Percentiles rank a stretch among this genome's conserved stretches.
Conservation (phyloP, 75 land plant species). For the Picea sitchensis region DNA sequence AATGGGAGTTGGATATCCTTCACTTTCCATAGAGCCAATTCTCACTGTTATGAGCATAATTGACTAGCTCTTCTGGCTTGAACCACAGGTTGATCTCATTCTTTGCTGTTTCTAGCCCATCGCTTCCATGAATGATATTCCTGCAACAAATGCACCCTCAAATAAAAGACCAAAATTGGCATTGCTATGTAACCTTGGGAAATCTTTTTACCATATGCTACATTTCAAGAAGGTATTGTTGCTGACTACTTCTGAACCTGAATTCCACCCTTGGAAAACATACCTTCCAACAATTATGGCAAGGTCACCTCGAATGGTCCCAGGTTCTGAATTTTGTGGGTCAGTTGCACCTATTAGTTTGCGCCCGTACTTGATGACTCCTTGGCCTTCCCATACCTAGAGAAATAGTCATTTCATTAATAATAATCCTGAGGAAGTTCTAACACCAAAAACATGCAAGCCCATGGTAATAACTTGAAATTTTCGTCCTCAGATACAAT, state of each 20-base stretch:
- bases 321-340: slow-evolving; percentile 96
- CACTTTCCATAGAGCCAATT: slow-evolving; percentile 80
- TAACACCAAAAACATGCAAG: too few species aligned
- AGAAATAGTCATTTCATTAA: neutral
- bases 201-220: neutral
- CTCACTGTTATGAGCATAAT: slow-evolving; percentile 65
- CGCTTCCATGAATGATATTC: slow-evolving; percentile 86
- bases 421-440: too few species aligned
- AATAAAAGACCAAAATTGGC: too few species aligned
- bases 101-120: slow-evolving; percentile 86
- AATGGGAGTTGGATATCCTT: slow-evolving; percentile 6
- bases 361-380: slow-evolving; percentile 94
- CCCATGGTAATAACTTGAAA: too few species aligned
- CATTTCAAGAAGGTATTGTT: neutral
- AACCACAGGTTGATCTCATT: slow-evolving; percentile 88
- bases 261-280: neutral
- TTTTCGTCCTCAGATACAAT: too few species aligned
- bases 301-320: slow-evolving; percentile 93
- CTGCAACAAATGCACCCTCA: slow-evolving; percentile 22
- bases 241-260: neutral
- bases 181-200: too few species aligned
- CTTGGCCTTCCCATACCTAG: slow-evolving; percentile 99
- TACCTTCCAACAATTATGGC: slow-evolving; percentile 94
- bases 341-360: slow-evolving; percentile 96
- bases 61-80: slow-evolving; percentile 78